These are phyloP conservation scores for Suhomyces prunicola DNA, from an alignment of 805 yeast species.

Conservation along the genomic window DNA sequence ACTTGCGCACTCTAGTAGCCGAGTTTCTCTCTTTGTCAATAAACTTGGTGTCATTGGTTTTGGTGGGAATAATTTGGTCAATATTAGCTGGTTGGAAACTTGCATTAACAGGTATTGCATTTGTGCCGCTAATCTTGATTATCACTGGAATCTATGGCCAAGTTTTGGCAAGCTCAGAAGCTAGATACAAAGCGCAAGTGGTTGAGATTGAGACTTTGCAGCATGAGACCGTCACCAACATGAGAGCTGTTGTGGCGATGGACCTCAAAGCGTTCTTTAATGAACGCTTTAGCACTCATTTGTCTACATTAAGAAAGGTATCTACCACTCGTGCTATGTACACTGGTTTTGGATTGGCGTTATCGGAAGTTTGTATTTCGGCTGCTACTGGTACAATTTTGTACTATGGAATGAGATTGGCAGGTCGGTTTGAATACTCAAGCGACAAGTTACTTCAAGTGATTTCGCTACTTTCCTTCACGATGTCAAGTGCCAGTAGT, in stretches of 20 bases:
- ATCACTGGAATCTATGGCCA: constrained; percentile 52
- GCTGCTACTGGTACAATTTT: constrained; percentile 70
- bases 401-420: constrained; percentile 76
- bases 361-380: constrained; percentile 51
- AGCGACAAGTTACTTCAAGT: constrained; percentile 63
- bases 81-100: constrained; percentile 79
- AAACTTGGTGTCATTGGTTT: constrained; percentile 51
- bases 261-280: constrained; percentile 50
- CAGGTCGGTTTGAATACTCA: constrained; percentile 54
- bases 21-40: constrained; percentile 56
- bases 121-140: constrained; percentile 61
- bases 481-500: constrained; percentile 61
- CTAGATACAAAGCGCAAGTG: constrained; percentile 53
- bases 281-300: constrained; percentile 27
- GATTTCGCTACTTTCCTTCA: constrained; percentile 67
- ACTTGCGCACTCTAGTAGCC: constrained; percentile 61
- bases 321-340: constrained; percentile 53
- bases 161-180: constrained; percentile 54
- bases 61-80: constrained; percentile 75
- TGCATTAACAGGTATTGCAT: constrained; percentile 74
- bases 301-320: constrained; percentile 28
- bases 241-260: constrained; percentile 61
- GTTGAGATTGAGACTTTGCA: constrained; percentile 50
- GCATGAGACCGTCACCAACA: constrained; percentile 54
- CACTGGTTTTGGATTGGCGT: constrained; percentile 67